Conservation (phyloP, 139 green algal species). For the Tetraselmis chui region DNA sequence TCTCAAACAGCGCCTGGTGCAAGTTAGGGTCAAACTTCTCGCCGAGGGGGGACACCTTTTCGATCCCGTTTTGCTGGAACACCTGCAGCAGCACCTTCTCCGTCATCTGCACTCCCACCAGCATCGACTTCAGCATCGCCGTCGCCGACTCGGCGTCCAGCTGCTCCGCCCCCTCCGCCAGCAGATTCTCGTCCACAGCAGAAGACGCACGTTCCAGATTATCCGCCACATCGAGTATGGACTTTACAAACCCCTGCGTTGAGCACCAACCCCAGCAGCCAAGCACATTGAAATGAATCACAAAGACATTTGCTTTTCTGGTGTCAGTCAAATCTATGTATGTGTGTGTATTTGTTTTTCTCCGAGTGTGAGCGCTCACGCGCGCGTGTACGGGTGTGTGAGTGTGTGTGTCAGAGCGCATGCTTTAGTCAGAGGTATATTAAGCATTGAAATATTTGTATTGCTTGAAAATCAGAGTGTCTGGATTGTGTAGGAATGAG, state of each 20-base stretch:
- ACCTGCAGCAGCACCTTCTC: conserved; percentile 76
- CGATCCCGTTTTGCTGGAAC: conserved; percentile 64
- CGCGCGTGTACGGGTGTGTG: no score
- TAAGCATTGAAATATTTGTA: no score
- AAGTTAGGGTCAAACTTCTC: conserved; percentile 92
- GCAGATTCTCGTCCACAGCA: conserved; percentile 46
- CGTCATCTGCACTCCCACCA: conserved; percentile 80
- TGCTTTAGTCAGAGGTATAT: no score
- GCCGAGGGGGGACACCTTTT: conserved; percentile 58
- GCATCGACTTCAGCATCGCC: conserved; percentile 55
- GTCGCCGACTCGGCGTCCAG: conserved; percentile 35
- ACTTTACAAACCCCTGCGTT: conserved; percentile 72
- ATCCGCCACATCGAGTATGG: conserved; percentile 88
- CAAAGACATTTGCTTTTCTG: no score
- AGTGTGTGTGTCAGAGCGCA: no score
- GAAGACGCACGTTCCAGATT: conserved; percentile 78
- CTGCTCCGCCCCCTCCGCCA: conserved; percentile 34
- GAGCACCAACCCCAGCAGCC: neutral
- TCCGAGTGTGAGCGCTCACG: no score
- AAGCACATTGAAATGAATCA: no score
- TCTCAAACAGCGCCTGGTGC: conserved; percentile 86
- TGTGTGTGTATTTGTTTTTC: no score
- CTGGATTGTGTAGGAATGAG: no score
- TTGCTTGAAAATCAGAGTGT: no score
- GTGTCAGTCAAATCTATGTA: no score